Evolutionary conservation across 345 rosid genomes (phyloP).

Genomic region (Cardamine resedifolia): DNA sequence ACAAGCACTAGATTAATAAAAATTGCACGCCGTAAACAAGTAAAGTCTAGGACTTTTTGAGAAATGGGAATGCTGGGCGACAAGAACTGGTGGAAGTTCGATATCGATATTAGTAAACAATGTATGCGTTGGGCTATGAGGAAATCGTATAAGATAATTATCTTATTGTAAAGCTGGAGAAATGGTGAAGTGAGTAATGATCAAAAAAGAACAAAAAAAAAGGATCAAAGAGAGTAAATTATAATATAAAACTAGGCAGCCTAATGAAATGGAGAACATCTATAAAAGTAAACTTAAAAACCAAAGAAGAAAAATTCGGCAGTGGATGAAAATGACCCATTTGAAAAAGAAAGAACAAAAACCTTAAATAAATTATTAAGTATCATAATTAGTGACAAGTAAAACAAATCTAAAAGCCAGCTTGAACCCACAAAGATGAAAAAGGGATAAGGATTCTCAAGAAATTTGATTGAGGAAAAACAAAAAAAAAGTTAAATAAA

Average conservation of each 20-base stretch:
- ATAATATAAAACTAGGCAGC: slow-evolving; percentile 9
- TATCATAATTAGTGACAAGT: slow-evolving; percentile 22
- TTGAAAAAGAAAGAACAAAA: slow-evolving; percentile 22
- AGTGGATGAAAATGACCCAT: slow-evolving; percentile 36
- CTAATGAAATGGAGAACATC: slow-evolving; percentile 12
- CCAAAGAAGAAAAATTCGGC: background rate
- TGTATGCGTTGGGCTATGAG: slow-evolving; percentile 14
- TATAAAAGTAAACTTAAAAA: slow-evolving; percentile 9
- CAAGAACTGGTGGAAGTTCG: slow-evolving; percentile 26
- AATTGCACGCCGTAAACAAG: background rate
- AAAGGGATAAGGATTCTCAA: slow-evolving; percentile 26
- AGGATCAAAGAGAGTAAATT: background rate
- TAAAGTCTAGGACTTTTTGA: slow-evolving; percentile 11
- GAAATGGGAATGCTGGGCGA: slow-evolving; percentile 35
- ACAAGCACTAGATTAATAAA: background rate
- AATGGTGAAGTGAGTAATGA: slow-evolving; percentile 19
- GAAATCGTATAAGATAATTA: slow-evolving; percentile 13
- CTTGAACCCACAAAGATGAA: slow-evolving; percentile 37
- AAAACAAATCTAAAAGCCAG: slow-evolving; percentile 39
- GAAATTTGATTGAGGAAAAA: slow-evolving; percentile 5
- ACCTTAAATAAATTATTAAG: slow-evolving; percentile 3
- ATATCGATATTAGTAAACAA: slow-evolving; percentile 29
- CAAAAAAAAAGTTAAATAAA: background rate
- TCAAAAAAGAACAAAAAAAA: background rate
- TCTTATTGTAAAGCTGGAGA: slow-evolving; percentile 14